Percentiles rank a stretch among this genome's conserved stretches.
Evolutionary conservation across 148 eudicot species (phyloP).

Genomic region (Persicaria maculosa): DNA sequence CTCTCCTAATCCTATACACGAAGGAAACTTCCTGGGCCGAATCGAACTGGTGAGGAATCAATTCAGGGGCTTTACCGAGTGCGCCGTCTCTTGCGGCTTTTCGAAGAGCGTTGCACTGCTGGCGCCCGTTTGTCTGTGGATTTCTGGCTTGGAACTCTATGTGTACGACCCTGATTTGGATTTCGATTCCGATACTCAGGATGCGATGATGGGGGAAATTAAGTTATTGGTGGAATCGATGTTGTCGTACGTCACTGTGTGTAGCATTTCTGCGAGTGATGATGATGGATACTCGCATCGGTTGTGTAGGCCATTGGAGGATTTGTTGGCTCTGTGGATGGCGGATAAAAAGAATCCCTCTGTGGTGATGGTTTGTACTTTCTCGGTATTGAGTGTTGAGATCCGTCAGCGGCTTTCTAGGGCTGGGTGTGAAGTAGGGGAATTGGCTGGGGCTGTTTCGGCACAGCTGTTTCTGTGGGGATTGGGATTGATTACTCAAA

Average conservation of each 20-base stretch:
- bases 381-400: conserved; percentile 34
- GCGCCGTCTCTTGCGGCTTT: conserved; percentile 32
- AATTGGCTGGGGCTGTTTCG: conserved; percentile 46
- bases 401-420: conserved; percentile 21
- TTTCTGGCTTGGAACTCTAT: conserved; percentile 12
- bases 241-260: conserved; percentile 33
- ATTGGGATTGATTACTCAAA: conserved; percentile 32
- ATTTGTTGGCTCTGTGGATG: conserved; percentile 43
- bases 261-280: conserved; percentile 19
- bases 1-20: not conserved
- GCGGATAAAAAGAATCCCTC: conserved; percentile 10
- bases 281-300: conserved; percentile 6
- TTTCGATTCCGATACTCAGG: not conserved
- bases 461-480: conserved; percentile 43
- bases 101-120: conserved; percentile 31
- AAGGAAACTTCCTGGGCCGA: conserved; percentile 21
- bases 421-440: conserved; percentile 27
- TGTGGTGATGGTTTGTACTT: conserved; percentile 22
- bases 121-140: conserved; percentile 38
- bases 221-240: conserved; percentile 34
- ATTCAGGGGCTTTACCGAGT: conserved; percentile 27
- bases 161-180: not conserved
- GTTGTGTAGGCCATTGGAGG: conserved; percentile 31
- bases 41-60: conserved; percentile 26
- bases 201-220: conserved; percentile 28